Conservation (phyloP, 129 eudicot species). For the Glebionis coronaria region DNA sequence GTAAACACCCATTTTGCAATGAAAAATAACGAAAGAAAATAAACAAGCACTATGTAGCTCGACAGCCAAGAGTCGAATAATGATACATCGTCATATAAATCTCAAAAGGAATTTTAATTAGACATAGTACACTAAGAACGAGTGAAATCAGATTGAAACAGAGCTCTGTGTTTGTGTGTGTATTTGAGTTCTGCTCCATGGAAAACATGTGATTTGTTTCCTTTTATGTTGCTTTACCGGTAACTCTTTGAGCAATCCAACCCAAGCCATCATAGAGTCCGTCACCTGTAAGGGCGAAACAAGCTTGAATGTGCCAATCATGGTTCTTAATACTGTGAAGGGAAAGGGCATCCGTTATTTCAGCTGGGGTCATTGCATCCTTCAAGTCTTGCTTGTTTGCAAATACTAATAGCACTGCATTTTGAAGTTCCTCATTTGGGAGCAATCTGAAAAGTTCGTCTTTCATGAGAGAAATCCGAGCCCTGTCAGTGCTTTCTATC, state of each 20-base stretch:
- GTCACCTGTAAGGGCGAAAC: conserved; percentile 85
- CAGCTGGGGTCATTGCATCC: conserved; percentile 95
- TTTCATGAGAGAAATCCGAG: conserved; percentile 77
- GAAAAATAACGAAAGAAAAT: background rate
- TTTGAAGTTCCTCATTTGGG: conserved; percentile 84
- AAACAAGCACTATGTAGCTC: background rate
- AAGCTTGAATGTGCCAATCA: conserved; percentile 98
- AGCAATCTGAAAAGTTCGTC: conserved; percentile 78
- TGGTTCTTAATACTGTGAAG: conserved; percentile 93
- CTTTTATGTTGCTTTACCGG: conserved; percentile 16
- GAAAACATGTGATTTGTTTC: background rate
- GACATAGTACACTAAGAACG: background rate
- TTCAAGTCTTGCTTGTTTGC: conserved; percentile 93
- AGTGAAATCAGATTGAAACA: background rate
- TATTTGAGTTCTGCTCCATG: background rate
- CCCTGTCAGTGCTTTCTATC: conserved; percentile 65
- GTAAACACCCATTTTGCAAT: background rate
- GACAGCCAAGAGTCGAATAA: background rate
- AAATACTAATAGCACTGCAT: conserved; percentile 67
- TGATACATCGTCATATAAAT: background rate
- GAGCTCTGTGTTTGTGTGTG: background rate
- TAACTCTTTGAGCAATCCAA: conserved; percentile 79
- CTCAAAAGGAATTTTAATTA: background rate
- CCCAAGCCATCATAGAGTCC: conserved; percentile 92
- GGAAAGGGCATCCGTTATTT: conserved; percentile 85